phyloP scores from a whole-genome alignment of 1,139 yeast genomes.

The Diutina neorugosa region DNA sequence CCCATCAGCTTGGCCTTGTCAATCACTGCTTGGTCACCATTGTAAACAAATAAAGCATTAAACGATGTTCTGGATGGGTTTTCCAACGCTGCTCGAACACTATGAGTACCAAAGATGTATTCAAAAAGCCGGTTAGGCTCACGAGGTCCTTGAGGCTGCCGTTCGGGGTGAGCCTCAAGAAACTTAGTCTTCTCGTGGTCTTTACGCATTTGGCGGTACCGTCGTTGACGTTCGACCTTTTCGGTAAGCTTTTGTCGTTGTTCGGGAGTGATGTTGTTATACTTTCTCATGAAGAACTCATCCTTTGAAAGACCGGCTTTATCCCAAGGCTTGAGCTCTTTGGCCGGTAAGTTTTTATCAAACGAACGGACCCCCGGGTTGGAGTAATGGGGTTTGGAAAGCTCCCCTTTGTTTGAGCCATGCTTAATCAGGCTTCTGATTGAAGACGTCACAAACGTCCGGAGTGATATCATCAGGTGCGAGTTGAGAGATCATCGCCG shows the following conservation, averaged over 20 bases:
- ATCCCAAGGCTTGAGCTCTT: constrained; percentile 23
- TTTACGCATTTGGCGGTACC: constrained; percentile 8
- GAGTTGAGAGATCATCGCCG: not conserved
- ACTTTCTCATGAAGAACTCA: constrained; percentile 29
- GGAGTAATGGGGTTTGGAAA: not conserved
- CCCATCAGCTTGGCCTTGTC: constrained; percentile 34
- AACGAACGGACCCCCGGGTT: not conserved
- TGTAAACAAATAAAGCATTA: constrained; percentile 38
- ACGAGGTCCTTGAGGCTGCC: constrained; percentile 4
- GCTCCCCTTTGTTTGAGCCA: not conserved
- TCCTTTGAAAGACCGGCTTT: constrained; percentile 24
- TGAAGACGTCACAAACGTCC: not conserved
- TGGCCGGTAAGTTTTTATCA: not conserved
- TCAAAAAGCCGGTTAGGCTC: constrained; percentile 41
- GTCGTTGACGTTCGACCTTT: constrained; percentile 25
- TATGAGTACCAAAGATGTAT: constrained; percentile 63
- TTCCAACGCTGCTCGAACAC: constrained; percentile 59
- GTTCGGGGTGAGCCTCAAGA: constrained; percentile 4
- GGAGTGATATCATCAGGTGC: not conserved
- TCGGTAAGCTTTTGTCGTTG: constrained; percentile 18
- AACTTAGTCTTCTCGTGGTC: constrained; percentile 6
- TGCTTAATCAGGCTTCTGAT: not conserved
- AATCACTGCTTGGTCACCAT: constrained; percentile 28
- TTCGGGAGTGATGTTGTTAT: constrained; percentile 20
- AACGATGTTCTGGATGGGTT: constrained; percentile 43